Percentiles rank a stretch among this genome's conserved stretches.
These are phyloP conservation scores for Botryococcus braunii DNA, from an alignment of 163 green algal species.

Conservation along the genomic window DNA sequence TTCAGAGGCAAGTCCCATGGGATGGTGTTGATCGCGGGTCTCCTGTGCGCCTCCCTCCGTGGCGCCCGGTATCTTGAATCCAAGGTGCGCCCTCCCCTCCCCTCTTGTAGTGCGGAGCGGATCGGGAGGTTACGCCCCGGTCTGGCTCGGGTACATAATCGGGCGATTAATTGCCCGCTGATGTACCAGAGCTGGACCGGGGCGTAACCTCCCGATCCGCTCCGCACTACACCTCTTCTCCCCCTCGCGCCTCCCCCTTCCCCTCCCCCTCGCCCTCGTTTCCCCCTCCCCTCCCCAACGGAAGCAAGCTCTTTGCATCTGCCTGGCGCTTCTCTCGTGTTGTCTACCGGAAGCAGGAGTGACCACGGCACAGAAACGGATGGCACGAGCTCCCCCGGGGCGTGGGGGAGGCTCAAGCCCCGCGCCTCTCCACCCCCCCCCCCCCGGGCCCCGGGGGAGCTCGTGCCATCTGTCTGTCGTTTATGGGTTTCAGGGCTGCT, in stretches of 20 bases:
- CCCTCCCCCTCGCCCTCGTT: not conserved
- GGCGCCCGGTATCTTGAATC: constrained; percentile 53
- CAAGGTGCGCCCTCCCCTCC: constrained; percentile 27
- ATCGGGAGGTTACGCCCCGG: not conserved
- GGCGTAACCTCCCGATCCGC: no score
- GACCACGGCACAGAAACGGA: no score
- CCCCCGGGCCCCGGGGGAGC: no score
- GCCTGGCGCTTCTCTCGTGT: no score
- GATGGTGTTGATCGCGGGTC: constrained; percentile 63
- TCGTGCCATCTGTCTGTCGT: no score
- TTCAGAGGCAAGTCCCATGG: constrained; percentile 15
- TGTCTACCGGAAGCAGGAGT: no score
- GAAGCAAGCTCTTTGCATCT: no score
- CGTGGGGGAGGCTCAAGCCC: no score
- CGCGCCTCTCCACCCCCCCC: no score
- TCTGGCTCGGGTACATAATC: not conserved
- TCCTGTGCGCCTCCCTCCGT: constrained; percentile 77
- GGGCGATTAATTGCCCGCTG: not conserved
- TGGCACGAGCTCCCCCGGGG: no score
- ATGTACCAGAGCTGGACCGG: not conserved
- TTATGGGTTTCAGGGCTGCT: no score
- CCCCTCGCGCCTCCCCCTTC: not conserved
- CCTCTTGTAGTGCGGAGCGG: not conserved
- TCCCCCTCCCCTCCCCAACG: no score
- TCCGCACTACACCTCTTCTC: not conserved